Evolutionary conservation across 2,329 filamentous ascomycete species (phyloP).

Genomic region (Diaporthe longicolla): DNA sequence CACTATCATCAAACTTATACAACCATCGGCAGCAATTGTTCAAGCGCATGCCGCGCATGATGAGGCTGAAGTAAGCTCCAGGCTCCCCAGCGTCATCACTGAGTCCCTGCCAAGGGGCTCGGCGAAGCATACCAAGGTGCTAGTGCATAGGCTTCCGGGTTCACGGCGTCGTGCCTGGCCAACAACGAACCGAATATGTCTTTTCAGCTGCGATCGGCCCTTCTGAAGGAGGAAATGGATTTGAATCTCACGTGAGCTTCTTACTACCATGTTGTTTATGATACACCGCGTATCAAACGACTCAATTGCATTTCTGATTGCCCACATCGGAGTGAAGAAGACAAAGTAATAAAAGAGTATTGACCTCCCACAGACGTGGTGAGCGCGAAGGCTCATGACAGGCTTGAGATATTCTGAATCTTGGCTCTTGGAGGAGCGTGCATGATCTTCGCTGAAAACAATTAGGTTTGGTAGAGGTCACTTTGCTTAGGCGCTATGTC

Average conservation of each 20-base stretch:
- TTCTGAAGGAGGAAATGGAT: no score
- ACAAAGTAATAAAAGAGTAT: not conserved
- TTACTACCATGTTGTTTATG: not conserved
- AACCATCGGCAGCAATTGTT: not conserved
- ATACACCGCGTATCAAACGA: not conserved
- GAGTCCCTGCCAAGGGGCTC: not conserved
- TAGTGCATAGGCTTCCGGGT: not conserved
- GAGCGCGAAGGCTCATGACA: no score
- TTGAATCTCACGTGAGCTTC: not conserved
- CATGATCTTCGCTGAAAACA: no score
- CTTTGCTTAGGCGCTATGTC: no score
- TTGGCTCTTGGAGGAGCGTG: no score
- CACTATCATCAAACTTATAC: no score
- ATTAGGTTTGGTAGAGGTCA: no score
- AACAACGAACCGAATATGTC: not conserved
- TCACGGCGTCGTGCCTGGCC: not conserved
- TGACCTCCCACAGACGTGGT: not conserved
- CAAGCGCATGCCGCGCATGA: not conserved
- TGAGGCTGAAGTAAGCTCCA: conserved; percentile 15
- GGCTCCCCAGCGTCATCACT: not conserved
- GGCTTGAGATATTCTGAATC: no score
- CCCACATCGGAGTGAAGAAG: no score
- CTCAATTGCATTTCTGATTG: no score
- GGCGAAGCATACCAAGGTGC: not conserved
- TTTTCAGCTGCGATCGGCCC: not conserved